Evolutionary conservation across 2,329 filamentous ascomycete genomes (phyloP).

Genomic region (Epichloe sibirici): DNA sequence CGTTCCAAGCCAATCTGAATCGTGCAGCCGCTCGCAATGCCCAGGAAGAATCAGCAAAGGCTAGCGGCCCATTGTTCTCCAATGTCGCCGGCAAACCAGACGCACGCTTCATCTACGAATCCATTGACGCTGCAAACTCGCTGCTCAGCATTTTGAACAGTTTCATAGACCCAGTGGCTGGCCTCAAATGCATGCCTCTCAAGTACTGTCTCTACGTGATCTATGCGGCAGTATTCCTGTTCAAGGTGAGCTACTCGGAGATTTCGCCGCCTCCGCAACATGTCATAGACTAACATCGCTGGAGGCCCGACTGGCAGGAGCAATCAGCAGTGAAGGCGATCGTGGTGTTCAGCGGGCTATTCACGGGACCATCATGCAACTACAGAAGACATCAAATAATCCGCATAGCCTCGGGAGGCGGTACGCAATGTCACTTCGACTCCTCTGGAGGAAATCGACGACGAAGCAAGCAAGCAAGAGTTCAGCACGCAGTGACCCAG

Average conservation of each 20-base stretch:
- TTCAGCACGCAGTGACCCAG: conserved; percentile 2
- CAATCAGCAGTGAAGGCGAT: conserved; percentile 42
- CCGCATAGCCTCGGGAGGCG: conserved; percentile 47
- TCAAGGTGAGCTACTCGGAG: conserved; percentile 36
- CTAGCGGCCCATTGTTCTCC: conserved; percentile 30
- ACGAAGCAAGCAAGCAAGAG: conserved; percentile 7
- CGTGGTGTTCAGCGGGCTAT: conserved; percentile 45
- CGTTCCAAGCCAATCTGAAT: conserved; percentile 58
- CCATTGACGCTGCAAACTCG: conserved; percentile 50
- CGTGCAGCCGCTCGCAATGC: conserved; percentile 22
- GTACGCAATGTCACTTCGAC: conserved; percentile 46
- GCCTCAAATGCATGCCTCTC: conserved; percentile 51
- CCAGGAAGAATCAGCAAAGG: conserved; percentile 23
- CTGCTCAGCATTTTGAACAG: conserved; percentile 48
- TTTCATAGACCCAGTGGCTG: conserved; percentile 44
- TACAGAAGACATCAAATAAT: conserved; percentile 45
- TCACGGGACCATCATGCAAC: conserved; percentile 43
- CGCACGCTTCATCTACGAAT: conserved; percentile 54
- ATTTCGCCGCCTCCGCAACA: no score
- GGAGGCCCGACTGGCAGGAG: conserved; percentile 44
- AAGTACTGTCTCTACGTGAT: conserved; percentile 51
- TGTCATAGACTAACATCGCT: neutral
- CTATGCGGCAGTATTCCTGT: conserved; percentile 52
- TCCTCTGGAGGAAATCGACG: conserved; percentile 40
- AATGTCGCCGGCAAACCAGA: conserved; percentile 49